Percentiles rank a stretch among this genome's conserved stretches.
Conservation (phyloP, 2,329 filamentous ascomycete species). For the Thermothelomyces thermophilus region DNA sequence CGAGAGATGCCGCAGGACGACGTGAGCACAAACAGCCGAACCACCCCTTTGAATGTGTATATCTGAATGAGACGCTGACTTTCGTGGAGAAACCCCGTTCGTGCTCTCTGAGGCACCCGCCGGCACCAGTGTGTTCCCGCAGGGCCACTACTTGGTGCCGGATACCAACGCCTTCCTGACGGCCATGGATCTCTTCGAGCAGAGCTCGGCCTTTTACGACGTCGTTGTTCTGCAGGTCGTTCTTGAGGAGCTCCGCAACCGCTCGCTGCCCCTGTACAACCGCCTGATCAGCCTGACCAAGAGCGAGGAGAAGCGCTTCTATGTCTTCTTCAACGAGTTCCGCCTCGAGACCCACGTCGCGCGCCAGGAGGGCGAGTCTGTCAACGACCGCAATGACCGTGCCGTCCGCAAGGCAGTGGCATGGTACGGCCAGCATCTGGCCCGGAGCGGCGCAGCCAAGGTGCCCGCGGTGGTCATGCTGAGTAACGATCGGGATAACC, state of each 20-base stretch:
- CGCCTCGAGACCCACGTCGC: conserved; percentile 81
- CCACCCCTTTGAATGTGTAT: too few species aligned
- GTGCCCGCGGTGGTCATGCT: conserved; percentile 83
- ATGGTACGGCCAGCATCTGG: conserved; percentile 85
- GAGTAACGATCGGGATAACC: conserved; percentile 83
- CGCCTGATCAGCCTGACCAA: conserved; percentile 84
- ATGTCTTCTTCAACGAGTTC: conserved; percentile 99
- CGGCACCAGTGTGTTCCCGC: conserved; percentile 72
- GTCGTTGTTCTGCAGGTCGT: conserved; percentile 96
- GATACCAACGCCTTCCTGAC: conserved; percentile 95
- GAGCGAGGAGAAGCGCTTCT: conserved; percentile 94
- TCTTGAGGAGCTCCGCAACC: conserved; percentile 89
- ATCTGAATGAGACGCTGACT: conserved; percentile 14
- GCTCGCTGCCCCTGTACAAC: conserved; percentile 91
- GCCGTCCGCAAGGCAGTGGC: conserved; percentile 78
- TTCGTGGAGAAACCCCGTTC: conserved; percentile 62
- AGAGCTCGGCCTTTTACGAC: conserved; percentile 86
- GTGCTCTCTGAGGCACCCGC: conserved; percentile 84
- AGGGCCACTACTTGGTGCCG: conserved; percentile 89
- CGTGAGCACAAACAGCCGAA: conserved; percentile 41
- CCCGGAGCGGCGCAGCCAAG: conserved; percentile 52
- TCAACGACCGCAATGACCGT: conserved; percentile 95
- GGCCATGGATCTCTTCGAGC: conserved; percentile 95
- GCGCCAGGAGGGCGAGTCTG: conserved; percentile 69
- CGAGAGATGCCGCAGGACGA: conserved; percentile 70